phyloP scores from a whole-genome alignment of 805 yeast species.

The Lipomyces orientalis region DNA sequence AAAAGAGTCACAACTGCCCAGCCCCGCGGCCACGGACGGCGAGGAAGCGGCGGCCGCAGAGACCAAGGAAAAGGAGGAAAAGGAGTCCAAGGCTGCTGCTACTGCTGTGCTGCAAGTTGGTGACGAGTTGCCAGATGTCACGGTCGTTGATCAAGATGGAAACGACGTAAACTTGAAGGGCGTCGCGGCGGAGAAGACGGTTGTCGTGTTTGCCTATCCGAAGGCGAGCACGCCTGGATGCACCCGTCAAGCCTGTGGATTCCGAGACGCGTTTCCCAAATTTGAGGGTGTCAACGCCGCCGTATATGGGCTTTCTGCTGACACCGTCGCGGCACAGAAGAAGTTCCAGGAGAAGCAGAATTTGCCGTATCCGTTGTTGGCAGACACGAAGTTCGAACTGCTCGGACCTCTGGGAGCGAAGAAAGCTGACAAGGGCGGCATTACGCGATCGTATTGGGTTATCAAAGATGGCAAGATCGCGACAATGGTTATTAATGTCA shows the following conservation, averaged over 20 bases:
- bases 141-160: slow-evolving; percentile 72
- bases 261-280: slow-evolving; percentile 65
- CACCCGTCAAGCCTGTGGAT: slow-evolving; percentile 92
- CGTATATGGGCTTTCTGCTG: slow-evolving; percentile 84
- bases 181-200: slow-evolving; percentile 16
- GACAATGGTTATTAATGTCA: slow-evolving; percentile 58
- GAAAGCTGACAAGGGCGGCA: slow-evolving; percentile 79
- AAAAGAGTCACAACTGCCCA: slow-evolving; percentile 15
- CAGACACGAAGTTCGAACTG: slow-evolving; percentile 74
- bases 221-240: slow-evolving; percentile 96
- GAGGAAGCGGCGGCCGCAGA: slow-evolving; percentile 16
- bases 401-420: slow-evolving; percentile 82
- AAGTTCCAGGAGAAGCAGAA: slow-evolving; percentile 73
- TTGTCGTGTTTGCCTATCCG: slow-evolving; percentile 68
- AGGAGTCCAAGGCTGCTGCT: slow-evolving; percentile 19
- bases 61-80: slow-evolving; percentile 37
- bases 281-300: slow-evolving; percentile 58
- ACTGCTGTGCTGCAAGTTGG: slow-evolving; percentile 18
- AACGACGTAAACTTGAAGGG: slow-evolving; percentile 58
- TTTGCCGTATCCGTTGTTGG: slow-evolving; percentile 73
- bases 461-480: slow-evolving; percentile 76
- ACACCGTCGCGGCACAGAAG: slow-evolving; percentile 77
- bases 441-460: slow-evolving; percentile 90
- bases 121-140: slow-evolving; percentile 65
- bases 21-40: slow-evolving; percentile 28